phyloP scores from a whole-genome alignment of 2,329 filamentous ascomycete species.

The Bipolaris victoriae region DNA sequence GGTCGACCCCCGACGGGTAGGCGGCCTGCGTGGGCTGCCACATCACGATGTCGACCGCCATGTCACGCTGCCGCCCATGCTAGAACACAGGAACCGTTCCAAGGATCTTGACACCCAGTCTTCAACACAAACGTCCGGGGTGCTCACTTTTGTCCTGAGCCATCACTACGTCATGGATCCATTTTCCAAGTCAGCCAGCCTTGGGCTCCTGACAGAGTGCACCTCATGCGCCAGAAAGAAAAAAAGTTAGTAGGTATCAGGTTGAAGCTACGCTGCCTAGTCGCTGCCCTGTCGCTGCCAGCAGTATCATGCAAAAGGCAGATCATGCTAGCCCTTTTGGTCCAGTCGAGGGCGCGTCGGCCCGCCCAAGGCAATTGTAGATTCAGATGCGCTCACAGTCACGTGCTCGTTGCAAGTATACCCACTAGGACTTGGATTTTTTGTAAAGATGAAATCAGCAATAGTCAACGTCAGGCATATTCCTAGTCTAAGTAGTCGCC shows the following conservation, averaged over 20 bases:
- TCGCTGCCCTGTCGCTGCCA: not conserved
- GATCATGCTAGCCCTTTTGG: constrained; percentile 2
- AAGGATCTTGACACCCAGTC: not conserved
- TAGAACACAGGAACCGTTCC: not conserved
- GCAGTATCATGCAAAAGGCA: not conserved
- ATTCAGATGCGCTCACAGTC: constrained; percentile 3
- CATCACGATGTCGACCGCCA: constrained; percentile 18
- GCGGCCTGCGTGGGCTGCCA: constrained; percentile 17
- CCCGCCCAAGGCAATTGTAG: constrained; percentile 5
- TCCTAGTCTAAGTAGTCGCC: constrained; percentile 3
- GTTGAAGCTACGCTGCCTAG: constrained; percentile 5
- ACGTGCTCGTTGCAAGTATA: constrained; percentile 7
- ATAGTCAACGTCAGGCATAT: constrained; percentile 10
- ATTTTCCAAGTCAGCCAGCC: constrained; percentile 2
- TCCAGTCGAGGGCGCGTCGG: constrained; percentile 7
- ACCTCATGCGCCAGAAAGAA: constrained; percentile 6
- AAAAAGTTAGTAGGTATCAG: not conserved
- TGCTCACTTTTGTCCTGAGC: not conserved
- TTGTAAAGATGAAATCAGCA: not conserved
- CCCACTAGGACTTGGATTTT: not conserved
- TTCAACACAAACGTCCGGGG: not conserved
- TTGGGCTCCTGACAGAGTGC: constrained; percentile 5
- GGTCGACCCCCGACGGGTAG: constrained; percentile 11
- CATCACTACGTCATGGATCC: constrained; percentile 9
- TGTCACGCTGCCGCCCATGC: constrained; percentile 10